These are phyloP conservation scores for Suillus discolor DNA, from an alignment of 768 basidiomycete genomes.

Conservation along the genomic window DNA sequence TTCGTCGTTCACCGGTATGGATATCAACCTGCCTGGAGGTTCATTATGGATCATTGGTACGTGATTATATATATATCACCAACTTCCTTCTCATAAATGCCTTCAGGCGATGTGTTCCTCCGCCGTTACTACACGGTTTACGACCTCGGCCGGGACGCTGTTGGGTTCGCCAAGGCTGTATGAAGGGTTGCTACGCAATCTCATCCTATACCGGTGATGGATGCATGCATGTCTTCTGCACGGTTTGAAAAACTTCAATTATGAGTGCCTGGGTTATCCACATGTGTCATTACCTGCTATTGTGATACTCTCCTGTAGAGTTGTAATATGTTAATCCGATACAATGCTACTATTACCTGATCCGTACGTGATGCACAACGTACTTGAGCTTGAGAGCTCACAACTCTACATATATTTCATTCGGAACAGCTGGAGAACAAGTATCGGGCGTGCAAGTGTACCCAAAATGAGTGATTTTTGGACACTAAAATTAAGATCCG, in stretches of 20 bases:
- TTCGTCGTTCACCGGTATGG: slow-evolving; percentile 89
- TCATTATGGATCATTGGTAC: slow-evolving; percentile 90
- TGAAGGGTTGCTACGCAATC: slow-evolving; percentile 21
- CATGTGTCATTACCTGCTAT: background rate
- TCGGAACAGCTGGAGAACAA: too few relatives aligned
- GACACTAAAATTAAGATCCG: too few relatives aligned
- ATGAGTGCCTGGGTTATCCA: background rate
- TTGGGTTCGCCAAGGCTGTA: slow-evolving; percentile 74
- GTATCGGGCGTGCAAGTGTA: too few relatives aligned
- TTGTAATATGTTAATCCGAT: background rate
- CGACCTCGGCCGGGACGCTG: slow-evolving; percentile 74
- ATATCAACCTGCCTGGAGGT: slow-evolving; percentile 81
- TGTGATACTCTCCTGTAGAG: background rate
- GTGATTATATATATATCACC: slow-evolving; percentile 19
- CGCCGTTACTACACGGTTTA: slow-evolving; percentile 94
- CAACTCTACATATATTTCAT: too few relatives aligned
- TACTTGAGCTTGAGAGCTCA: too few relatives aligned
- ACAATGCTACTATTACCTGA: background rate
- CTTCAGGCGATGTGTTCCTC: slow-evolving; percentile 82
- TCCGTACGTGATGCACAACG: too few relatives aligned
- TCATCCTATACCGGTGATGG: background rate
- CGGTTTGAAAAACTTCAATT: background rate
- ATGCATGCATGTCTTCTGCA: background rate
- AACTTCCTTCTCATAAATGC: slow-evolving; percentile 8
- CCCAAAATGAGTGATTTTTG: too few relatives aligned